Evolutionary conservation across 108 stramenopile species (phyloP).

Genomic region (Mayamaea pseudoterrestris): DNA sequence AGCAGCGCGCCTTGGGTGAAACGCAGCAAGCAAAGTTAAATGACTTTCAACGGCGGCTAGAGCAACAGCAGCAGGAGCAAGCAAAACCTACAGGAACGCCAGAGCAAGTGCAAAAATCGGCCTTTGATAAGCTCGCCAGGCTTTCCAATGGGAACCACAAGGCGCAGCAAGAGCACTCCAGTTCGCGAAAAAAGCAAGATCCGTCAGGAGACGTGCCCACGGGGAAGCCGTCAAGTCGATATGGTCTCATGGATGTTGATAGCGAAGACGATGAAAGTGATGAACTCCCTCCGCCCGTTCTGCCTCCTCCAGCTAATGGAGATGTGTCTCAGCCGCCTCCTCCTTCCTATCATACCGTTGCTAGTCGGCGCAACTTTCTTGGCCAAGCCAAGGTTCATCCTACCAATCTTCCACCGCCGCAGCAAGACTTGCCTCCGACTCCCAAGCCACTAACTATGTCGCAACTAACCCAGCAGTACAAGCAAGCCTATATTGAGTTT

Average conservation of each 20-base stretch:
- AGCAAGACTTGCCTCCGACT: background rate
- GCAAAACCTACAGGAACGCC: background rate
- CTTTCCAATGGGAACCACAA: background rate
- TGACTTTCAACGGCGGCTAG: constrained; percentile 14
- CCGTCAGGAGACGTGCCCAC: background rate
- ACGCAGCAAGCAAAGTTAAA: background rate
- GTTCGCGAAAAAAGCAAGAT: background rate
- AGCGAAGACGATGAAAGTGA: background rate
- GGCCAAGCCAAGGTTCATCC: constrained; percentile 9
- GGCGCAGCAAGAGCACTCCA: too few relatives aligned
- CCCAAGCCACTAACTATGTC: constrained; percentile 13
- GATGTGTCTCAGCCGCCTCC: constrained; percentile 24
- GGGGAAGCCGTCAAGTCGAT: background rate
- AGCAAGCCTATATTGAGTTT: constrained; percentile 19
- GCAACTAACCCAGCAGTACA: constrained; percentile 12
- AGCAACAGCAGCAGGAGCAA: constrained; percentile 18
- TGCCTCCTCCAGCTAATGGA: constrained; percentile 14
- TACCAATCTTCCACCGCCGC: background rate
- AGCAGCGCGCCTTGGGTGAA: too few relatives aligned
- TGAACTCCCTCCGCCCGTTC: background rate
- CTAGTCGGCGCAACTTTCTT: constrained; percentile 4
- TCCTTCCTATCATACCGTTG: constrained; percentile 14
- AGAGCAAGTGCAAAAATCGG: constrained; percentile 2
- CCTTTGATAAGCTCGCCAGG: background rate
- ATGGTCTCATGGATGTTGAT: background rate